These are phyloP conservation scores for Aspergillus mulundensis DNA, from an alignment of 495 filamentous ascomycete genomes.

Conservation along the genomic window DNA sequence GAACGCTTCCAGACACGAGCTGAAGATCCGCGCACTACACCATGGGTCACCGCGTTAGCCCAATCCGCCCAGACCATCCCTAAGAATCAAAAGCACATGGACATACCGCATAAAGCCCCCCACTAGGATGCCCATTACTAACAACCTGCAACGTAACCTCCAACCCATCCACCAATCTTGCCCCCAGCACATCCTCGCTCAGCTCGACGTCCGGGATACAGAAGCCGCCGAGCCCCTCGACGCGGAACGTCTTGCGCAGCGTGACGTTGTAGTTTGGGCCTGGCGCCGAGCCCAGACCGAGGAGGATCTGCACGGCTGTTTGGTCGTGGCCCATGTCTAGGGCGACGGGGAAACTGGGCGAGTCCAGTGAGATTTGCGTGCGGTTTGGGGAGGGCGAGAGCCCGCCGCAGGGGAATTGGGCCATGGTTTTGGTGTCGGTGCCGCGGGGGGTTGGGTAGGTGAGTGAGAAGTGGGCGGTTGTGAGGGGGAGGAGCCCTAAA, in stretches of 20 bases:
- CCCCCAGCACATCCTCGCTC: conserved; percentile 29
- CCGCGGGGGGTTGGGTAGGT: conserved; percentile 53
- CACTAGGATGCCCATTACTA: conserved; percentile 46
- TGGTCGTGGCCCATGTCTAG: conserved; percentile 54
- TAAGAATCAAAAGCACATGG: not conserved
- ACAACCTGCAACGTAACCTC: conserved; percentile 65
- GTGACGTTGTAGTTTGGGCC: conserved; percentile 52
- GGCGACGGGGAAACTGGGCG: conserved; percentile 47
- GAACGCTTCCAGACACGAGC: too few species aligned
- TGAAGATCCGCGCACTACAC: too few species aligned
- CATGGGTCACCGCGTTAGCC: too few species aligned
- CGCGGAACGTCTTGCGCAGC: conserved; percentile 43
- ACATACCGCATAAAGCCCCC: conserved; percentile 54
- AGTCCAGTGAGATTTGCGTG: conserved; percentile 44
- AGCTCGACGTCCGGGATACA: conserved; percentile 49
- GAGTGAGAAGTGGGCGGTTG: conserved; percentile 59
- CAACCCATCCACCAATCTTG: conserved; percentile 41
- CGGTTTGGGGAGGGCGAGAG: conserved; percentile 45
- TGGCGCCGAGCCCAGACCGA: conserved; percentile 52
- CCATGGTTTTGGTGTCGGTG: conserved; percentile 46
- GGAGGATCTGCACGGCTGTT: conserved; percentile 51
- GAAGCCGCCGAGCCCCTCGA: conserved; percentile 52
- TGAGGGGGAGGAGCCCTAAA: conserved; percentile 23
- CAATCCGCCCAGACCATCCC: too few species aligned
- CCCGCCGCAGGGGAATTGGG: conserved; percentile 56